Conservation (phyloP, 805 yeast species). For the Saccharomycopsis amapae region DNA sequence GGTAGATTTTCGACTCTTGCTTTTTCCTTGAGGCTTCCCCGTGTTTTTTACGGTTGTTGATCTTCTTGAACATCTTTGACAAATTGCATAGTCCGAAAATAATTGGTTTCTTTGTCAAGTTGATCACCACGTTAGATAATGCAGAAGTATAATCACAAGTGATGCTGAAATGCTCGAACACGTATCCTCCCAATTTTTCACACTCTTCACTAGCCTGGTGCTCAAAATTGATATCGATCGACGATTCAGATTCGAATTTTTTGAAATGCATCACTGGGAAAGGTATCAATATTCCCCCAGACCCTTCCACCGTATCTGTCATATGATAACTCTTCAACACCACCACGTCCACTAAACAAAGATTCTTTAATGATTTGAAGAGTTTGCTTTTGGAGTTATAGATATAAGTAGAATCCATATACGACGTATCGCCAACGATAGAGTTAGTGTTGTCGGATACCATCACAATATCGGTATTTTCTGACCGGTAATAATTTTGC, state of each 20-base stretch:
- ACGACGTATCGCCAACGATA: slow-evolving; percentile 3
- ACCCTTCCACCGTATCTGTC: not conserved
- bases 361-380: not conserved
- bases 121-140: slow-evolving; percentile 1
- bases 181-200: not conserved
- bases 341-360: not conserved
- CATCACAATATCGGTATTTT: slow-evolving; percentile 2
- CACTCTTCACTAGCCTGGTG: not conserved
- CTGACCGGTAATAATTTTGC: not conserved
- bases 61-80: not conserved
- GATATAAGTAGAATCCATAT: slow-evolving; percentile 1
- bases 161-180: slow-evolving; percentile 1
- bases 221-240: slow-evolving; percentile 1
- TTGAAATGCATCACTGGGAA: slow-evolving; percentile 16
- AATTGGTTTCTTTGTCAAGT: slow-evolving; percentile 13
- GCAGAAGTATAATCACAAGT: not conserved
- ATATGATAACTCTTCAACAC: slow-evolving; percentile 11
- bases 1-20: not conserved
- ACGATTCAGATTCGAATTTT: not conserved
- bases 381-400: not conserved
- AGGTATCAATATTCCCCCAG: too few relatives aligned
- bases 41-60: not conserved
- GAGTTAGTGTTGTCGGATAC: not conserved
- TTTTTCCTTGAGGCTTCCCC: not conserved
- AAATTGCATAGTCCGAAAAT: slow-evolving; percentile 11